Evolutionary conservation across 1,284 basidiomycete genomes (phyloP).

Genomic region (Salmacisia buchloeana): DNA sequence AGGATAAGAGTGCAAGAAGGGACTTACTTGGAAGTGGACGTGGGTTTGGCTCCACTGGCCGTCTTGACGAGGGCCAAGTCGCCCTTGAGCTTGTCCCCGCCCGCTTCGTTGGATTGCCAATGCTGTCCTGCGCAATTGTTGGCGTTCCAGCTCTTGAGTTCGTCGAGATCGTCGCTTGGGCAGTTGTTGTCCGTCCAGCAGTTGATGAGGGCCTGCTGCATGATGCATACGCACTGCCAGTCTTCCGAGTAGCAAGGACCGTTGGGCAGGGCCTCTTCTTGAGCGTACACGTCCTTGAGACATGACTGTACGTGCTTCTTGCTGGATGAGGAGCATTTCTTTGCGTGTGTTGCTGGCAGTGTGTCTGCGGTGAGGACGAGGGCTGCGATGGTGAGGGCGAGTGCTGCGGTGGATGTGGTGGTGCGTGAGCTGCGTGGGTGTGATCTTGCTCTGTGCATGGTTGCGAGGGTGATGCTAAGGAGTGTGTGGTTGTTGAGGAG

Average conservation of each 20-base stretch:
- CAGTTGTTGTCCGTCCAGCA: neutral
- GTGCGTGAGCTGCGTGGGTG: no score
- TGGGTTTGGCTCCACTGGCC: neutral
- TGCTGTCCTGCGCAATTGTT: neutral
- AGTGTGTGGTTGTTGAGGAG: no score
- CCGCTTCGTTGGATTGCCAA: neutral
- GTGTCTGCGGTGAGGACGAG: neutral
- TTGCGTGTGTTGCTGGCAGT: neutral
- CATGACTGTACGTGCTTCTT: neutral
- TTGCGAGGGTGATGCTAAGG: no score
- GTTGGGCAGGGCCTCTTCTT: neutral
- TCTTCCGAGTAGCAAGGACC: conserved; percentile 1
- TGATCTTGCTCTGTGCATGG: no score
- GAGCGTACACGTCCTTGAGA: neutral
- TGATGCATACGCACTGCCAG: neutral
- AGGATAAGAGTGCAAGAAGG: neutral
- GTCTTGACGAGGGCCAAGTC: neutral
- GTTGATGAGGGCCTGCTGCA: neutral
- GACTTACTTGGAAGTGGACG: neutral
- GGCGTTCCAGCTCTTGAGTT: neutral
- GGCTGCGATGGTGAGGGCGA: neutral
- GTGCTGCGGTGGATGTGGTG: neutral
- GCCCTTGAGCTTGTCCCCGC: neutral
- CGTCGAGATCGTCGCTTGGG: neutral
- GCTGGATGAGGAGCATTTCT: neutral